Base-by-base conservation (phyloP, 805 yeast species). In the Yarrowia hollandica region DNA sequence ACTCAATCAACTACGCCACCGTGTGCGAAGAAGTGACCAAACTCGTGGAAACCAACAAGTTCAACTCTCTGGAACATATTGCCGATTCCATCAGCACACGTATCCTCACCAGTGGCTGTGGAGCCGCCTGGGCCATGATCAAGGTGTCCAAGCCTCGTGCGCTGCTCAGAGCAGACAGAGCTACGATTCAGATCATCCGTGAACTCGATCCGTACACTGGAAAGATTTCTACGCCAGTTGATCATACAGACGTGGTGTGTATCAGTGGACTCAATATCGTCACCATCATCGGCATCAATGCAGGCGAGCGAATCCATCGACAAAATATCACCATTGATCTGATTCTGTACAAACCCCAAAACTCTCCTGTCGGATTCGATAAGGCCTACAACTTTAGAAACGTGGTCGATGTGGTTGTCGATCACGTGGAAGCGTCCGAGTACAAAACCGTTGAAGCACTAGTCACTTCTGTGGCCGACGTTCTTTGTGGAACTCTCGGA, bases 371-470 rank as follows among this genome's bases (percentile, higher is more conserved):
- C 34, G 44, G 44, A 6, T 48, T 48, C 14, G 55, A 22, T 10
- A 48, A 48, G 39, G 61, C 60, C 4, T 74, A 78, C 46, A 69
- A 76, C 28, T 74, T 81, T 38, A 73, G 74, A 57, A 61, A 66
- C 3, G 65, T 80, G 12, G 79, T 85, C 19, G 79, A 80, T 23
- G 73, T 70, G 2, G 77, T 87, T 4, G 75, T 79, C 0, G 66
- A 67, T 0, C 88, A 84, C 65, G 87, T 90, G n/a, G 96, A 88
- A 66, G 69, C 68, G n/a, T 80, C 96, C 1, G 82, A 83, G 63
- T 94, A 89, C 74, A 86, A 88, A 67, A 94, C 99, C 0, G 95
- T 94, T 1, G 99, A 94, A 69, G 97, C 97, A 0, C 77, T 94
- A 46, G 96, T 88, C 3, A 80, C 83, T 61, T 80, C 83, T 10